Evolutionary conservation across 73 alveolate species (phyloP).

Genomic region (Loxodes magnus): DNA sequence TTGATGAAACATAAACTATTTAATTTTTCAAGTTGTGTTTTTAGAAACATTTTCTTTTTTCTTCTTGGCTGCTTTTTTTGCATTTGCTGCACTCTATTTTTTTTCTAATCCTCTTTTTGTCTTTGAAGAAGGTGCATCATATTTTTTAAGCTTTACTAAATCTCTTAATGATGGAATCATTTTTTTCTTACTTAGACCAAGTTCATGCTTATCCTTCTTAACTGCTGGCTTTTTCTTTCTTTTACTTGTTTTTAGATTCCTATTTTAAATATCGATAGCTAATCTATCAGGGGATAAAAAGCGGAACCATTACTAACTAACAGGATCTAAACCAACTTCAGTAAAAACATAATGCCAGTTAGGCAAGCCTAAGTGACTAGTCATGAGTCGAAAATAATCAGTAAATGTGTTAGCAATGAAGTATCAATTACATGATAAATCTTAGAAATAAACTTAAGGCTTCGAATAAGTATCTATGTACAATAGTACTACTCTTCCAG

Average conservation of each 20-base stretch:
- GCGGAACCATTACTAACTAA: constrained; percentile 53
- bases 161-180: too few species aligned
- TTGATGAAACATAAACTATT: too few species aligned
- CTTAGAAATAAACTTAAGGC: constrained; percentile 63
- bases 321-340: constrained; percentile 62
- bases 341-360: constrained; percentile 76
- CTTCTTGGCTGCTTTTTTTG: too few species aligned
- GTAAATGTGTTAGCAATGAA: constrained; percentile 67
- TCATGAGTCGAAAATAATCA: constrained; percentile 70
- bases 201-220: constrained; percentile 12
- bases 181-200: too few species aligned
- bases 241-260: constrained; percentile 34
- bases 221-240: constrained; percentile 31
- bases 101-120: too few species aligned
- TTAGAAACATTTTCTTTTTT: too few species aligned
- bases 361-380: constrained; percentile 68
- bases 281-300: constrained; percentile 65
- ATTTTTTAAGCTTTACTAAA: too few species aligned
- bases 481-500: constrained; percentile 52
- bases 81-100: too few species aligned
- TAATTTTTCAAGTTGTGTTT: too few species aligned
- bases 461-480: constrained; percentile 25
- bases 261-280: constrained; percentile 53
- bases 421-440: constrained; percentile 51
- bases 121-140: too few species aligned